These are phyloP conservation scores for Candida chilensis DNA, from an alignment of 805 yeast genomes.

Conservation along the genomic window DNA sequence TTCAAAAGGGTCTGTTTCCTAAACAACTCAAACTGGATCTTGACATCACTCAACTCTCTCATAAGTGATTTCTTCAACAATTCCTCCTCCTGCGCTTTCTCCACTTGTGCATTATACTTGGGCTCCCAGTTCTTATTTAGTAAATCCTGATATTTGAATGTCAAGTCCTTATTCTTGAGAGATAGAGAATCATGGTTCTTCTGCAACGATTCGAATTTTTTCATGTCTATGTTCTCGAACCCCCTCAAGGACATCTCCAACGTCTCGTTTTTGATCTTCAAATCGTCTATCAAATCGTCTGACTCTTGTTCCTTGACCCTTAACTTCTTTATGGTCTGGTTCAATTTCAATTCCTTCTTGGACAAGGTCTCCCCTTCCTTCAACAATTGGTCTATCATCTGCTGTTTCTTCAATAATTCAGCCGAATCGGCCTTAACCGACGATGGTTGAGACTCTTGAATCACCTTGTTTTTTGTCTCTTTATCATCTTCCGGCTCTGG, in stretches of 20 bases:
- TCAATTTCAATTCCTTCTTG: constrained; percentile 58
- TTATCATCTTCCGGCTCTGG: background rate
- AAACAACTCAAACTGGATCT: constrained; percentile 20
- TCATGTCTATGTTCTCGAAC: constrained; percentile 21
- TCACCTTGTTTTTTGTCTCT: no score
- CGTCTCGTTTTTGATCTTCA: constrained; percentile 13
- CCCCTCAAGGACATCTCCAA: constrained; percentile 25
- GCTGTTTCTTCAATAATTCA: constrained; percentile 46
- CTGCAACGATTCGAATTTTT: constrained; percentile 29
- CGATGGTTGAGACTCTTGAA: no score
- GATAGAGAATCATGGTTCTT: constrained; percentile 14
- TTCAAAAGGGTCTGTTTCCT: constrained; percentile 10
- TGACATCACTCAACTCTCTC: constrained; percentile 17
- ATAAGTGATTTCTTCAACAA: constrained; percentile 9
- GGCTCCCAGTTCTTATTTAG: constrained; percentile 12
- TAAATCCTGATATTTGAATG: constrained; percentile 8
- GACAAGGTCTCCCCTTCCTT: constrained; percentile 73
- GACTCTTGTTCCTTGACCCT: constrained; percentile 32
- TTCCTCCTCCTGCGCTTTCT: constrained; percentile 12
- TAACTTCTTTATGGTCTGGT: constrained; percentile 56
- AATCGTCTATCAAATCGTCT: constrained; percentile 21
- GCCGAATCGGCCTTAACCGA: no score
- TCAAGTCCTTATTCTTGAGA: constrained; percentile 4
- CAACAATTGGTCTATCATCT: constrained; percentile 52
- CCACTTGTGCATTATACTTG: constrained; percentile 14